Conservation (phyloP, 208 protist species). For the Herpetomonas tarakana region DNA sequence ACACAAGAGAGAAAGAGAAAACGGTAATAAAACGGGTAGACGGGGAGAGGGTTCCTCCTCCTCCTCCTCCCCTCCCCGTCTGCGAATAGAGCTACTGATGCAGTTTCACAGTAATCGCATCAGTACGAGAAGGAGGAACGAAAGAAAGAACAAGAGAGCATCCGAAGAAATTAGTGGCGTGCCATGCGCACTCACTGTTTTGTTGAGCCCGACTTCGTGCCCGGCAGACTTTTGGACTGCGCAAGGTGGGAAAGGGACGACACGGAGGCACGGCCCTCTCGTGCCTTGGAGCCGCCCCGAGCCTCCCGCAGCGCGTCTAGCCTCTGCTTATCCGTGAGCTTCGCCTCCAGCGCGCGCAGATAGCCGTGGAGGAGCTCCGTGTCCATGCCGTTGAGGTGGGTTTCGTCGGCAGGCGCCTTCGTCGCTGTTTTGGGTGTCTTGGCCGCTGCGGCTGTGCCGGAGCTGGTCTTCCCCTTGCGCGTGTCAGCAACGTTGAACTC, state of each 20-base stretch:
- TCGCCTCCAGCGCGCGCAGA: conserved; percentile 19
- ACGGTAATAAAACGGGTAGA: background rate
- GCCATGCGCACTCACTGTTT: too few species aligned
- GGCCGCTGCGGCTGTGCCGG: too few species aligned
- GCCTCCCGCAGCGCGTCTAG: conserved; percentile 24
- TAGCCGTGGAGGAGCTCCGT: conserved; percentile 20
- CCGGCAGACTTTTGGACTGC: background rate
- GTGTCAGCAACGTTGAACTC: too few species aligned
- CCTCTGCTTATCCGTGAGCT: conserved; percentile 24
- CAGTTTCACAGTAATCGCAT: too few species aligned
- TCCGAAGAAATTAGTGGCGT: too few species aligned
- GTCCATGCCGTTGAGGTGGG: conserved; percentile 1
- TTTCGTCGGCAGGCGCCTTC: background rate
- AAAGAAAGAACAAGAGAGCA: too few species aligned
- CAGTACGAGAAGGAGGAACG: too few species aligned
- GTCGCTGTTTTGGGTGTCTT: too few species aligned
- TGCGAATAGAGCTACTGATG: too few species aligned
- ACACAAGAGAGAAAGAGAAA: conserved; percentile 5
- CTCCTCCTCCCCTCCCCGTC: too few species aligned
- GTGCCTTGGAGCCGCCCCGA: conserved; percentile 7
- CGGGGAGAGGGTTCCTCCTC: background rate
- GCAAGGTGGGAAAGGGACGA: conserved; percentile 4
- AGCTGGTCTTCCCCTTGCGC: too few species aligned
- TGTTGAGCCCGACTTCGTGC: background rate
- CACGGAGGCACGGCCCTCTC: conserved; percentile 5